Percentiles rank a stretch among this genome's conserved stretches.
Evolutionary conservation across 192 early-diverging fungal genomes (phyloP).

Genomic region (Rhizophagus sp.): DNA sequence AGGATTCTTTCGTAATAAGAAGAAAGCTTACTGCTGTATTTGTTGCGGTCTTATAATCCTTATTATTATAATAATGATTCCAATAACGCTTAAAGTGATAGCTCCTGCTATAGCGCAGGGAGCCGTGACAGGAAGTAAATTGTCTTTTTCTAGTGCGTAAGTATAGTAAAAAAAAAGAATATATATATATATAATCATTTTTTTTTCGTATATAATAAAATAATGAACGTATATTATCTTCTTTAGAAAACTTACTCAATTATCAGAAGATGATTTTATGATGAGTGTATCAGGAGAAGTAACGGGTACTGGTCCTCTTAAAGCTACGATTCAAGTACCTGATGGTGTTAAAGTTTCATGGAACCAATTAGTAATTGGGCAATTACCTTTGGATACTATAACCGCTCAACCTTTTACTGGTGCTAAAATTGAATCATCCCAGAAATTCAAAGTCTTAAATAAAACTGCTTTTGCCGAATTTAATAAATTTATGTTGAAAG

Average conservation of each 20-base stretch:
- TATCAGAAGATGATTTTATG: background rate
- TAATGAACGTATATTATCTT: background rate
- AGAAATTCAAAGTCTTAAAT: constrained; percentile 44
- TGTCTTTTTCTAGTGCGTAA: constrained; percentile 33
- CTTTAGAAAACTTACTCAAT: background rate
- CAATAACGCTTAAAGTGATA: constrained; percentile 51
- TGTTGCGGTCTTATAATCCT: constrained; percentile 52
- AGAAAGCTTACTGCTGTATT: constrained; percentile 43
- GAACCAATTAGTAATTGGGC: constrained; percentile 38
- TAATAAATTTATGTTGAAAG: constrained; percentile 49
- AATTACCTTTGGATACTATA: constrained; percentile 41
- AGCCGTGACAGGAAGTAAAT: constrained; percentile 44
- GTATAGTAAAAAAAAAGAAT: background rate
- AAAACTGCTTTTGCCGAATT: constrained; percentile 45
- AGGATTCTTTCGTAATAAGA: constrained; percentile 1
- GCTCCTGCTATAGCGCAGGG: constrained; percentile 56
- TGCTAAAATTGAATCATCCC: constrained; percentile 39
- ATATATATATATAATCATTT: background rate
- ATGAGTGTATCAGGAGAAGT: constrained; percentile 25
- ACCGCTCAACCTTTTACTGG: constrained; percentile 37
- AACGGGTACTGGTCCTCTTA: constrained; percentile 50
- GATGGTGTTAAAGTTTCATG: constrained; percentile 36
- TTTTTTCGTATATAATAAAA: background rate
- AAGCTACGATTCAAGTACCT: constrained; percentile 49
- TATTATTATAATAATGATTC: constrained; percentile 47